Base-by-base conservation (phyloP, 805 yeast genomes). In the Henningerozyma blattae region DNA sequence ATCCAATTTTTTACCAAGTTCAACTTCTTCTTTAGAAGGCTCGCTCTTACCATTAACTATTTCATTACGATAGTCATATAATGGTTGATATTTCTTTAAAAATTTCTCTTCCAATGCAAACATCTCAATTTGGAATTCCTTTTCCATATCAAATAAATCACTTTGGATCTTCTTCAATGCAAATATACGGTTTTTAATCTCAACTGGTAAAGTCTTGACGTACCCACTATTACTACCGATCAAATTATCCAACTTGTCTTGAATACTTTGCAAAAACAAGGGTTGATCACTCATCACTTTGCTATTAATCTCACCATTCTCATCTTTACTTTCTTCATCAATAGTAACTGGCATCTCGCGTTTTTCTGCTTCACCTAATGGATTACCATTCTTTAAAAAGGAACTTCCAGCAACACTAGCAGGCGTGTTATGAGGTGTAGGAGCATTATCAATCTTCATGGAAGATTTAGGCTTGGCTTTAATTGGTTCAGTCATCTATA, bases 391-490 rank as follows among this genome's bases (percentile, higher is more conserved):
- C 53, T 70, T 75, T 56, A 85, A 63, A 52, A 76, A 82, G 16
- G 87, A 77, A 28, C 36, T 41, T 40, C 75, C 76, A 28, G 84
- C 68, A 25, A 79, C 82, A 24, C 89, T 76, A 3, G 97, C 83
- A 13, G 98, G 98, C 1, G 98, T 91, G 68, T 91, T 91, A 56
- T 91, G 98, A 4, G 98, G 98, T 1, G 98, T 91, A 30, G 98
- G 98, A 5, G 98, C 97, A 50, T 77, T 75, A 42, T 89, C 80
- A 44, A 83, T 73, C 54, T 83, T 84, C 54, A 79, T 80, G 37
- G 70, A 54, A 18, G 55, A 50, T 29, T 46, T 50, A 7, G 52
- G 48, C 34, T 65, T 60, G 55, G 68, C 71, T 65, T 78, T 81
- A 60, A 86, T 86, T 27, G 95, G 95, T 61, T 79, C 89, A 32